Evolutionary conservation across 2,329 filamentous ascomycete genomes (phyloP).

Genomic region (Gaeumannomyces tritici): DNA sequence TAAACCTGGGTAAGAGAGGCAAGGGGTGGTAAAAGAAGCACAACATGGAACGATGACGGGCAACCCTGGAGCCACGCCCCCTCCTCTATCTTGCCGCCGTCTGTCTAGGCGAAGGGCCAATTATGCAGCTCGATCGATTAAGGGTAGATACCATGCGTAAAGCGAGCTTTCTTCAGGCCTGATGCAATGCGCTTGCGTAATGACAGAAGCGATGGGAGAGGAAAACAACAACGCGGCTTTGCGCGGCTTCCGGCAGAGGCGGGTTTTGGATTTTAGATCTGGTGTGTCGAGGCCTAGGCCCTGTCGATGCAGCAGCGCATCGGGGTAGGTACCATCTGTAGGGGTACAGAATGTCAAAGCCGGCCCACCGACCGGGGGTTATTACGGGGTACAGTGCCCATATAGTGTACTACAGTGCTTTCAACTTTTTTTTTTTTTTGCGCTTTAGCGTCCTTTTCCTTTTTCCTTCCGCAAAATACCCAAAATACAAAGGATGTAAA

Average conservation of each 20-base stretch:
- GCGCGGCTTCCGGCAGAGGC: background rate
- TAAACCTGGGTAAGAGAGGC: background rate
- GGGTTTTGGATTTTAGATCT: background rate
- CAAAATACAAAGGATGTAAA: too few species aligned
- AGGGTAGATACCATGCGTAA: background rate
- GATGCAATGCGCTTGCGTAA: background rate
- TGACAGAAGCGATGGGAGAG: background rate
- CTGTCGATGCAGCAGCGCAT: background rate
- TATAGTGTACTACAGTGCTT: too few species aligned
- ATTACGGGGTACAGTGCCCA: too few species aligned
- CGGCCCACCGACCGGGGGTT: too few species aligned
- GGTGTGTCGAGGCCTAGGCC: slow-evolving; percentile 1
- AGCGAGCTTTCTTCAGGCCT: background rate
- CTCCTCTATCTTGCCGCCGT: too few species aligned
- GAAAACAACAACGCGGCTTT: background rate
- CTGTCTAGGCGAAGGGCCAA: background rate
- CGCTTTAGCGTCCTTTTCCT: too few species aligned
- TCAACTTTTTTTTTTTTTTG: too few species aligned
- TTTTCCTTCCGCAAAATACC: too few species aligned
- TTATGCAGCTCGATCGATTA: too few species aligned
- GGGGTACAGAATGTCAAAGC: too few species aligned
- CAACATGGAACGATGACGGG: background rate
- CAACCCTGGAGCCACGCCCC: background rate
- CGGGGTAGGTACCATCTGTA: too few species aligned
- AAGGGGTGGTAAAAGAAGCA: background rate